Evolutionary conservation across 306 rosid species (phyloP), one percentile per base, ranked within the genome.

Genomic region (Prunus fruticosa): DNA sequence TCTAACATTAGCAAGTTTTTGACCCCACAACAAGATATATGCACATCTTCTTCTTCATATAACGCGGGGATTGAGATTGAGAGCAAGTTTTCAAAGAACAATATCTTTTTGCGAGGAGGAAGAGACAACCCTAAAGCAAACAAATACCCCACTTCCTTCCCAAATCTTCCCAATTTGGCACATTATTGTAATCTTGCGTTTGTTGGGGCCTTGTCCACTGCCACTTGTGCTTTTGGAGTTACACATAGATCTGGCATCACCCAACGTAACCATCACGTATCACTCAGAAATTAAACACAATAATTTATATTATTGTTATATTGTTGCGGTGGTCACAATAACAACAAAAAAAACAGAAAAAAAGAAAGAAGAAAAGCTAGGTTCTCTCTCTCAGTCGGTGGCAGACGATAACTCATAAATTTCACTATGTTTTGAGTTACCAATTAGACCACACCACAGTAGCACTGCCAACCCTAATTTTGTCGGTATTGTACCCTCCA

Each of bases 401-500:
- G 67, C 12, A 16, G 38, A 34, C 43, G 14, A 14, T 63, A 15
- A 28, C 11, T 28, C 19, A 2, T 14, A 28, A 62, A 20, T 56
- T 11, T 60, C 34, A 60, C 34, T 60, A 23, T 14, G 64, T 25
- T 60, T 60, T 22, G 45, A 11, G 5, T 30, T 63, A 63, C 1
- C 43, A 30, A 12, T 27, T 46, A 65, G 47, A 61, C 20, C 47
- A 25, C 30, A 49, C 28, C 77, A 73, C 47, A 73, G 69, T 45
- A 22, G 47, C 28, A 19, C 30, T 46, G 58, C 57, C 69, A 18
- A 19, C 27, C 34, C 77, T 60, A 61, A 73, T 45, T 16, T 27
- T 61, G 69, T 73, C 77, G 69, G 77, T 45, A 73, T 73, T 61
- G 60, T 61, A 73, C 69, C 77, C 28, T 27, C 69, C 77, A 61